Evolutionary conservation across 2,329 filamentous ascomycete species (phyloP), one percentile per base, ranked within the genome.

Genomic region (Stenocarpella maydis): DNA sequence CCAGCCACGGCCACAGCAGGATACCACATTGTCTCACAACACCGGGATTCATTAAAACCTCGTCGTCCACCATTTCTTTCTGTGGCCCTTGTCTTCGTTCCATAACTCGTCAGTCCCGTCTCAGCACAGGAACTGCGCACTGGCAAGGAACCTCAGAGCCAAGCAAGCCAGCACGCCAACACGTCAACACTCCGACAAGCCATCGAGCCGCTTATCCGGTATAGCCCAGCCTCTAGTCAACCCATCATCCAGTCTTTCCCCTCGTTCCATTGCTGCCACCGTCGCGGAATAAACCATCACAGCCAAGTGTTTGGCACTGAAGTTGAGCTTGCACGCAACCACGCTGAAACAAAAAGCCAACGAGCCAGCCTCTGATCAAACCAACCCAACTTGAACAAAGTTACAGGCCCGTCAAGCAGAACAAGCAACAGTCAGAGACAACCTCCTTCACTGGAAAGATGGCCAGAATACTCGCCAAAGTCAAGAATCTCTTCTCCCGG

Each of bases 401-500:
- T 17, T 37, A 24, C 28, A 63, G 49, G 58, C 41, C 15, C 52
- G 41, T 28, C 41, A 50, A 21, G 31, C n/a, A 17, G 9, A 26
- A 24, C 52, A 39, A n/a, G 28, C 43, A 34, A 50, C 21, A 12
- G 7, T 1, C 52, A 28, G 21, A 14, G 7, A 28, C 53, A 15
- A 37, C 47, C 12, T 4, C 24, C 26, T 19, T 67, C 8, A 28
- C 14, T 7, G 21, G 21, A 19, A 67, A 39, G 12, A 67, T 67
- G 65, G 65, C 52, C 65, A 58, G 54, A 53, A 47, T 67, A 28
- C 19, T 67, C 65, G 52, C 26, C 21, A 58, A 58, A 31, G 31
- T 67, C 52, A 67, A 67, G 52, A 66, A 54, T 34, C n/a, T 66
- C 37, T 69, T 69, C 41, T 65, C 58, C 7, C 67, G 60, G 34